Percentiles rank a stretch among this genome's conserved stretches.
Evolutionary conservation across 2,329 filamentous ascomycete species (phyloP).

Genomic region (Colletotrichum acutatum): DNA sequence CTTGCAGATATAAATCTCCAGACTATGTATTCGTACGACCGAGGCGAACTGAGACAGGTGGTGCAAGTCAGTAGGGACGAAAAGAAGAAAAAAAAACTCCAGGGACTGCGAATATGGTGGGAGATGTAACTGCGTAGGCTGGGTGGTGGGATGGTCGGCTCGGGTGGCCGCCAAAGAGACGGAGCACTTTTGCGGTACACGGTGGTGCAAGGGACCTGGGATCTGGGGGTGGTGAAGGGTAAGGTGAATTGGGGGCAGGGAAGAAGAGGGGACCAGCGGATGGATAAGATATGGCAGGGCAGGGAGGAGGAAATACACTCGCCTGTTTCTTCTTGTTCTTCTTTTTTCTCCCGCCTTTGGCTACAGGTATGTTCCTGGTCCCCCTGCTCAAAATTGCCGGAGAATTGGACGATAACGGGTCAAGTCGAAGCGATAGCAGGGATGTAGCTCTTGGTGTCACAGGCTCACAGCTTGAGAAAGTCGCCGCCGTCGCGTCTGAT

Average conservation of each 20-base stretch:
- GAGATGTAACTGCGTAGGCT: conserved; percentile 29
- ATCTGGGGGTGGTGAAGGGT: background rate
- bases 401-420: conserved; percentile 10
- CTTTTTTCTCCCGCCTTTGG: background rate
- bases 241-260: background rate
- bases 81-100: background rate
- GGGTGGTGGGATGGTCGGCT: conserved; percentile 17
- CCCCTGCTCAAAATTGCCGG: conserved; percentile 11
- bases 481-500: conserved; percentile 5
- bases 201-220: conserved; percentile 20
- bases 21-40: background rate
- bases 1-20: background rate
- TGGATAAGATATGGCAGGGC: conserved; percentile 14
- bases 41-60: conserved; percentile 16
- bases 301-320: background rate
- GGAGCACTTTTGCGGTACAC: conserved; percentile 8
- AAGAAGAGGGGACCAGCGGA: background rate
- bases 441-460: conserved; percentile 24
- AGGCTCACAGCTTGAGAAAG: background rate
- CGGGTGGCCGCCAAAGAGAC: conserved; percentile 17
- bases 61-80: conserved; percentile 12
- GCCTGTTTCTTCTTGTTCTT: background rate
- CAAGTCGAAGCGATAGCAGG: conserved; percentile 29
- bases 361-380: conserved; percentile 5
- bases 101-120: background rate